Evolutionary conservation across 2,329 filamentous ascomycete species (phyloP), one percentile per base, ranked within the genome.

Genomic region (Colletotrichum phormii): DNA sequence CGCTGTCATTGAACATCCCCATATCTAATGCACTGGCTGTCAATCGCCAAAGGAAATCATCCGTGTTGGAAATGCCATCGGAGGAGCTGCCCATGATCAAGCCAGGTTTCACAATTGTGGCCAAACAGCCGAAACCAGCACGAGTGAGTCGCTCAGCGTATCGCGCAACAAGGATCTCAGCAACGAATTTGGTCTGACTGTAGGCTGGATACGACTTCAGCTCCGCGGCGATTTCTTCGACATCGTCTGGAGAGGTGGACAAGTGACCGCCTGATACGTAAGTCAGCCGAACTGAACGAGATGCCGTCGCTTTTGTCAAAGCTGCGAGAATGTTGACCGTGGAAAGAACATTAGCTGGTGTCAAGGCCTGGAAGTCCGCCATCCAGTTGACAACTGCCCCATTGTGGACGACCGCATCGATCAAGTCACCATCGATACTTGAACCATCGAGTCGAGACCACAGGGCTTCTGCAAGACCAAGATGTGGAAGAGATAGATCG

Each of bases 31-130:
- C 74, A 6, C 71, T 59, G 4, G 71, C 61, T 13, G 63, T 73
- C 11, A 76, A 69, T 4, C 76, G 71, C 75, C 77, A 78, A 24
- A 78, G 33, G 4, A 75, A 77, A 46, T 79, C 77, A 35, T 78
- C 76, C 4, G 72, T 58, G 42, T 79, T 78, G 9, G 77, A 74
- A 3, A 77, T 68, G 0, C 77, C 77, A 11, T 64, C 46, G 4
- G 61, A 42, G 4, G 62, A 67, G 5, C 71, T 70, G 4, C 77
- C 77, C 13, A 78, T 76, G 7, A 78, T 77, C 8, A 75, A 63
- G 0, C 77, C 77, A 1, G 77, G 77, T 46, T 77, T 79, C 6
- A 79, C 58, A 2, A 75, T 71, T 1, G 71, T 76, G 8, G 76
- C 18, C 9, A 13, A 1, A 53, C 63, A 0, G 59, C 67, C 7